These are phyloP conservation scores for Penicillium fuscoglaucum DNA, from an alignment of 2,329 filamentous ascomycete species.

Conservation along the genomic window DNA sequence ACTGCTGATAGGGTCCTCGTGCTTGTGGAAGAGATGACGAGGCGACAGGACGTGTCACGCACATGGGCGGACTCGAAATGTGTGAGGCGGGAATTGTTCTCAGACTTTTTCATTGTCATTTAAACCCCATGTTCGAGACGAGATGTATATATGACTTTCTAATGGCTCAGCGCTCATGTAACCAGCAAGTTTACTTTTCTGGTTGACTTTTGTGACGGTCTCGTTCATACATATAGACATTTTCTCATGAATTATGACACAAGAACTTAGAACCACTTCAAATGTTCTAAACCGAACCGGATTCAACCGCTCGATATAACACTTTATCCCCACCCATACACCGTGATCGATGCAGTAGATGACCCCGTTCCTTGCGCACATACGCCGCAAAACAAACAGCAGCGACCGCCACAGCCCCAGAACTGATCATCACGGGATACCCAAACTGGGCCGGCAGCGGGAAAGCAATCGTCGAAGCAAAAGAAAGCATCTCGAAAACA, in stretches of 20 bases:
- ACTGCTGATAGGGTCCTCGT: conserved; percentile 33
- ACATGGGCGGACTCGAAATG: conserved; percentile 38
- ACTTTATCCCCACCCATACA: conserved; percentile 24
- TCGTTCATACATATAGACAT: background rate
- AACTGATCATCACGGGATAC: conserved; percentile 62
- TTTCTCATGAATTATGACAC: background rate
- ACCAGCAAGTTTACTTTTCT: background rate
- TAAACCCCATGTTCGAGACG: conserved; percentile 3
- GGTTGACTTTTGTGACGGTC: background rate
- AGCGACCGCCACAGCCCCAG: conserved; percentile 37
- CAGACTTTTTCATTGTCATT: conserved; percentile 38
- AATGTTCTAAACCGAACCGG: background rate
- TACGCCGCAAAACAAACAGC: conserved; percentile 54
- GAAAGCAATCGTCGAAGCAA: conserved; percentile 65
- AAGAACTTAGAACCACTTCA: background rate
- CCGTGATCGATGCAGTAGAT: conserved; percentile 54
- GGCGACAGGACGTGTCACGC: conserved; percentile 35
- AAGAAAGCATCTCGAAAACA: conserved; percentile 68
- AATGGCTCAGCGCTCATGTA: background rate
- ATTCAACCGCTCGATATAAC: conserved; percentile 1
- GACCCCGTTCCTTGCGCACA: conserved; percentile 59
- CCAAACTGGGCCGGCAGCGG: conserved; percentile 63
- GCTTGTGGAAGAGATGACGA: conserved; percentile 37
- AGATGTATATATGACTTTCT: conserved; percentile 2
- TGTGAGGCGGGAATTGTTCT: conserved; percentile 37